Percentiles rank a stretch among this genome's conserved stretches.
phyloP scores from a whole-genome alignment of 2,329 filamentous ascomycete genomes.

The Xylaria sp. region DNA sequence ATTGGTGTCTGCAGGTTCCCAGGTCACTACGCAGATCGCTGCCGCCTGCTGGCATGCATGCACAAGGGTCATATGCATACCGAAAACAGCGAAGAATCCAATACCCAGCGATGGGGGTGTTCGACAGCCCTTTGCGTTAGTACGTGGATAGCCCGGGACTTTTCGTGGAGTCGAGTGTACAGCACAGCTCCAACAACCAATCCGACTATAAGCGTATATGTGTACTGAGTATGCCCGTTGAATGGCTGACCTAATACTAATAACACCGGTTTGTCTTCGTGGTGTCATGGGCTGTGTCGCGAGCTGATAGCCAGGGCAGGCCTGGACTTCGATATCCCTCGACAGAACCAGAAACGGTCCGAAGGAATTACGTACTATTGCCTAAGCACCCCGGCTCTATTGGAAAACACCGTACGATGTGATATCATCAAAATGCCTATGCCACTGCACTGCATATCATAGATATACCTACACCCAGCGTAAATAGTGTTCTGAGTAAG shows the following conservation, averaged over 20 bases:
- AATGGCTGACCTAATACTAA: background rate
- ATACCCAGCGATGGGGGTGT: constrained; percentile 7
- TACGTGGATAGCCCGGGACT: constrained; percentile 16
- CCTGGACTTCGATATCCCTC: background rate
- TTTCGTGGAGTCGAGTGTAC: background rate
- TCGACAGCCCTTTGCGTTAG: constrained; percentile 9
- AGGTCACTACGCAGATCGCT: constrained; percentile 36
- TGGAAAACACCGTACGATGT: constrained; percentile 14
- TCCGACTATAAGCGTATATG: background rate
- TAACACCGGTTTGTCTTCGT: background rate
- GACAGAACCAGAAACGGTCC: background rate
- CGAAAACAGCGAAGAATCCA: constrained; percentile 16
- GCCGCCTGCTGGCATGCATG: constrained; percentile 26
- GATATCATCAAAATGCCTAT: constrained; percentile 3
- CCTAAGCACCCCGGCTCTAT: constrained; percentile 9
- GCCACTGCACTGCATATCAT: background rate
- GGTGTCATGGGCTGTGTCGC: background rate
- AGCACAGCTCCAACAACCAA: background rate
- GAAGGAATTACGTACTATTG: constrained; percentile 8
- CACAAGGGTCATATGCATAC: constrained; percentile 26
- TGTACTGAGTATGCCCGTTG: background rate
- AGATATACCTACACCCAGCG: background rate
- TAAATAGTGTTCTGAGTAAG: background rate
- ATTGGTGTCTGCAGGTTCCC: constrained; percentile 31
- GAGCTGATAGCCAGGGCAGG: constrained; percentile 1